Evolutionary conservation across 2,329 filamentous ascomycete species (phyloP).

Genomic region (Nemania diffusa): DNA sequence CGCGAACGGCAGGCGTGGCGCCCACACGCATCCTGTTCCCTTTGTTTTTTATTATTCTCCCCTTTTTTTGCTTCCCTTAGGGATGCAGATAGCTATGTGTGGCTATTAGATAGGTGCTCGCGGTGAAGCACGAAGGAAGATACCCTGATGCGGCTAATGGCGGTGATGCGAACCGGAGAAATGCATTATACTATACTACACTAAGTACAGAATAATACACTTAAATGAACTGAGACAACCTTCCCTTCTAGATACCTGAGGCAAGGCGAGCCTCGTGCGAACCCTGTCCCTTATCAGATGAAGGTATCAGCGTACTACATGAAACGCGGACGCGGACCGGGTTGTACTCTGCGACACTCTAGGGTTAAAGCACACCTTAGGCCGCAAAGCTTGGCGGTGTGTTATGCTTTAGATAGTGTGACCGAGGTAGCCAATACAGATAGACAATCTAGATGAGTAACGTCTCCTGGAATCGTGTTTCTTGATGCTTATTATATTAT

Average conservation of each 20-base stretch:
- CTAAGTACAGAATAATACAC: not conserved
- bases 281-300: constrained; percentile 1
- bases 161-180: not conserved
- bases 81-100: not conserved
- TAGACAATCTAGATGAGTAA: too few relatives aligned
- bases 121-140: constrained; percentile 4
- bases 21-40: constrained; percentile 1
- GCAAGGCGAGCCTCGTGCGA: not conserved
- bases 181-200: not conserved
- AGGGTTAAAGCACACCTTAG: constrained; percentile 9
- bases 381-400: constrained; percentile 13
- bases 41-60: not conserved
- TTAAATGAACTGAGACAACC: not conserved
- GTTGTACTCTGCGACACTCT: constrained; percentile 9
- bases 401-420: not conserved
- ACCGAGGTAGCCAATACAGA: not conserved
- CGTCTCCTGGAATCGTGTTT: too few relatives aligned
- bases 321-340: constrained; percentile 26
- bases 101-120: not conserved
- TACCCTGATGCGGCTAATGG: constrained; percentile 20
- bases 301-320: constrained; percentile 31
- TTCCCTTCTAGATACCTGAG: not conserved
- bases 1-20: constrained; percentile 17
- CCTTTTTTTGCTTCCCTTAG: not conserved
- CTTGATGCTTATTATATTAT: constrained; percentile 31